A percentile compares a stretch with the other conserved stretches of the same genome.
Conservation (phyloP, 2,329 filamentous ascomycete species). For the Ceratocystis smalleyi region DNA sequence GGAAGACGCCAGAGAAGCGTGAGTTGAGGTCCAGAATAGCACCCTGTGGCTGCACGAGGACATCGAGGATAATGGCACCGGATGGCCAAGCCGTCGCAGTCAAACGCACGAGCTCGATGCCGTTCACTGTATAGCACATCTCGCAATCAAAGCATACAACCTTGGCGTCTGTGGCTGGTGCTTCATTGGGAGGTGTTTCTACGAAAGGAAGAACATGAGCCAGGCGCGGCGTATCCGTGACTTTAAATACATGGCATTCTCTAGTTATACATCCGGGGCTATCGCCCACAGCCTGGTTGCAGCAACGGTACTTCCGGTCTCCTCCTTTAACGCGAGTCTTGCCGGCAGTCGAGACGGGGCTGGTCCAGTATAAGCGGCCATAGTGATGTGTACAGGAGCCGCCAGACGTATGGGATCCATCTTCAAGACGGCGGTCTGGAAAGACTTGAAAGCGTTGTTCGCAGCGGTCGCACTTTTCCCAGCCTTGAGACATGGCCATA, state of each 20-base stretch:
- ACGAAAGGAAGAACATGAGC: constrained; percentile 67
- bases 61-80: constrained; percentile 59
- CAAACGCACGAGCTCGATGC: constrained; percentile 76
- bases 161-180: constrained; percentile 31
- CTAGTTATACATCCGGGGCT: constrained; percentile 57
- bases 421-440: constrained; percentile 62
- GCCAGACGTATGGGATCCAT: constrained; percentile 59
- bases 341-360: constrained; percentile 37
- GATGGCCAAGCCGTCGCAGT: constrained; percentile 80
- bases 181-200: constrained; percentile 53
- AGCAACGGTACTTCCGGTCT: constrained; percentile 52
- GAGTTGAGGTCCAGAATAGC: constrained; percentile 84
- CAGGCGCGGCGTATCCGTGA: constrained; percentile 57
- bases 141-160: constrained; percentile 89
- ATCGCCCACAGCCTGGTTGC: constrained; percentile 56
- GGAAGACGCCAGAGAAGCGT: constrained; percentile 72
- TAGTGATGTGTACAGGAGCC: constrained; percentile 71
- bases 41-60: constrained; percentile 70
- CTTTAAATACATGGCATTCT: constrained; percentile 75
- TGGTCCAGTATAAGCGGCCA: constrained; percentile 50
- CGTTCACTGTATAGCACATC: constrained; percentile 86
- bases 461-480: constrained; percentile 83
- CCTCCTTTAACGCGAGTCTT: constrained; percentile 23
- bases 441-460: constrained; percentile 79
- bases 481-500: constrained; percentile 52